phyloP scores from a whole-genome alignment of 1,139 yeast species.

The Geotrichum restrictum region DNA sequence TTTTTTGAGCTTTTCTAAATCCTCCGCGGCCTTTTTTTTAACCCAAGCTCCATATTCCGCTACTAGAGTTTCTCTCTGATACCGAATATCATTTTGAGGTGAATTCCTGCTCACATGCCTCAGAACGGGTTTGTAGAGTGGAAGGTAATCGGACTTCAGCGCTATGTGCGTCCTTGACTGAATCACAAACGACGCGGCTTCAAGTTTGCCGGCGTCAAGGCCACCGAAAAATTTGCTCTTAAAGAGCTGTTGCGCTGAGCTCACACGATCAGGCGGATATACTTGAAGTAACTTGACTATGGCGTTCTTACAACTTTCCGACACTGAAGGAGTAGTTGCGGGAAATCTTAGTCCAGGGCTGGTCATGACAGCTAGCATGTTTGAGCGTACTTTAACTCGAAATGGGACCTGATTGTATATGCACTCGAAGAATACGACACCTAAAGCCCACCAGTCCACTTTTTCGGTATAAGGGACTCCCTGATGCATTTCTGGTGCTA shows the following conservation, averaged over 20 bases:
- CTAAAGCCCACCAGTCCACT: slow-evolving; percentile 92
- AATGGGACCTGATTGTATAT: slow-evolving; percentile 81
- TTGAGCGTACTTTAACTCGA: slow-evolving; percentile 44
- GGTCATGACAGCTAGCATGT: slow-evolving; percentile 14
- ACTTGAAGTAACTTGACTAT: slow-evolving; percentile 27
- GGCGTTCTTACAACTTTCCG: slow-evolving; percentile 29
- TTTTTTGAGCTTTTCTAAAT: slow-evolving; percentile 2
- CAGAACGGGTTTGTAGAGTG: background rate
- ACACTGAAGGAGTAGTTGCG: slow-evolving; percentile 27
- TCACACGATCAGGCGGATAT: slow-evolving; percentile 26
- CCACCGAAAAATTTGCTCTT: slow-evolving; percentile 26
- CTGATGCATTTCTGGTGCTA: slow-evolving; percentile 78
- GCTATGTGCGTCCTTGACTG: too few species aligned
- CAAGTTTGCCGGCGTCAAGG: slow-evolving; percentile 22
- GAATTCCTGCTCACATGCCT: background rate
- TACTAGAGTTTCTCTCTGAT: slow-evolving; percentile 4
- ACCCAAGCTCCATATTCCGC: slow-evolving; percentile 11
- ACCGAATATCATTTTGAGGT: background rate
- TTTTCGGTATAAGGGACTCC: slow-evolving; percentile 67
- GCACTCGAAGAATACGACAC: slow-evolving; percentile 79
- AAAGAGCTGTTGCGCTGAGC: slow-evolving; percentile 25
- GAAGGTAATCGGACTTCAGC: too few species aligned
- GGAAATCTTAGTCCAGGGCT: slow-evolving; percentile 22
- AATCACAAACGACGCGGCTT: slow-evolving; percentile 11
- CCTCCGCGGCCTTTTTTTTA: slow-evolving; percentile 1